phyloP scores from a whole-genome alignment of 179 eudicot species.

The Silene noctiflora region DNA sequence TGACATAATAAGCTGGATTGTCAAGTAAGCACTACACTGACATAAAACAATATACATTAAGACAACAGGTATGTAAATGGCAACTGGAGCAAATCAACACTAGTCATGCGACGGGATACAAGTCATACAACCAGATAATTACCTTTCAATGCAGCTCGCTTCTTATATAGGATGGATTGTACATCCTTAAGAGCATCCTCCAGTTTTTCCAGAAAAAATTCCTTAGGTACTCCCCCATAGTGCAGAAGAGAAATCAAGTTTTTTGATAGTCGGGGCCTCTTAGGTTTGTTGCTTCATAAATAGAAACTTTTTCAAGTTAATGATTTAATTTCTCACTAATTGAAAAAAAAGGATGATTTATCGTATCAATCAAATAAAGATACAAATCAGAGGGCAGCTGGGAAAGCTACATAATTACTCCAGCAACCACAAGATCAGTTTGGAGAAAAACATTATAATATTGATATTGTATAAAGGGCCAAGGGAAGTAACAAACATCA shows the following conservation, averaged over 20 bases:
- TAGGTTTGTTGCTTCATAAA: constrained; percentile 57
- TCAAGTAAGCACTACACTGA: background rate
- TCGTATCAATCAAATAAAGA: background rate
- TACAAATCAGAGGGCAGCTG: background rate
- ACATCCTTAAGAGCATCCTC: constrained; percentile 42
- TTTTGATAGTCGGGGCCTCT: constrained; percentile 49
- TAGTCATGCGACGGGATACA: background rate
- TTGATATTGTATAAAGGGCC: no score
- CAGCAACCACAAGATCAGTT: background rate
- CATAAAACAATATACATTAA: background rate
- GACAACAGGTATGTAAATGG: background rate
- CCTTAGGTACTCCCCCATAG: constrained; percentile 78
- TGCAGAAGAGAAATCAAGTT: constrained; percentile 69
- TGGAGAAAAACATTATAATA: background rate
- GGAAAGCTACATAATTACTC: background rate
- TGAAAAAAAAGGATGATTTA: background rate
- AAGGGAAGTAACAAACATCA: no score
- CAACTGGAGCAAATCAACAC: background rate
- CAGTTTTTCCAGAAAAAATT: constrained; percentile 48
- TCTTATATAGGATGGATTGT: constrained; percentile 30
- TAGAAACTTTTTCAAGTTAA: background rate
- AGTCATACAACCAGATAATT: background rate
- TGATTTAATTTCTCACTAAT: background rate
- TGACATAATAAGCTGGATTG: background rate
- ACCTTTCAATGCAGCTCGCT: constrained; percentile 62